Evolutionary conservation across 2,329 filamentous ascomycete genomes (phyloP).

Genomic region (Westerdykella ornata): DNA sequence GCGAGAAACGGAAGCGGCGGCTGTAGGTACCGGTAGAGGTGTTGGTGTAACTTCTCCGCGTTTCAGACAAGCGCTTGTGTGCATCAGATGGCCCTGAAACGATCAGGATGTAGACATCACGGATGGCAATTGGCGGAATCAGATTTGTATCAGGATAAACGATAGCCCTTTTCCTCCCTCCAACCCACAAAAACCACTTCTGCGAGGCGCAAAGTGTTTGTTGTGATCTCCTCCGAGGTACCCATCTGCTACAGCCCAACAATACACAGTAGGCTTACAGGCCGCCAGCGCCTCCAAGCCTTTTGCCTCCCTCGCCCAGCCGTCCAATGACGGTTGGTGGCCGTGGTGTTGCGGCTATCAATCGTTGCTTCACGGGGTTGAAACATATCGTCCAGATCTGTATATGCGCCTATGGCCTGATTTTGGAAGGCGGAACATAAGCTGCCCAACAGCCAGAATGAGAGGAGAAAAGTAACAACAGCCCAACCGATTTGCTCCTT

Average conservation of each 20-base stretch:
- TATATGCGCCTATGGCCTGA: neutral
- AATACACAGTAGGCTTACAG: too few relatives aligned
- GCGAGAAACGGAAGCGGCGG: neutral
- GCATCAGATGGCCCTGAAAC: slow-evolving; percentile 25
- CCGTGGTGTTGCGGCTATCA: slow-evolving; percentile 12
- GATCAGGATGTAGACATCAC: slow-evolving; percentile 3
- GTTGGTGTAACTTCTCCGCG: slow-evolving; percentile 17
- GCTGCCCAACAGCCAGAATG: too few relatives aligned
- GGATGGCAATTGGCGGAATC: too few relatives aligned
- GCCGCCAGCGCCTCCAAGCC: slow-evolving; percentile 5
- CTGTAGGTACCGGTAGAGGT: slow-evolving; percentile 15
- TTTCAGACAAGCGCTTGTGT: slow-evolving; percentile 24
- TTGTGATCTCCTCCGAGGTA: too few relatives aligned
- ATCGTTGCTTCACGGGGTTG: slow-evolving; percentile 5
- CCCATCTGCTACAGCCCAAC: too few relatives aligned
- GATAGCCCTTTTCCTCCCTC: too few relatives aligned
- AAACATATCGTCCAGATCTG: slow-evolving; percentile 9
- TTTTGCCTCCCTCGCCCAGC: slow-evolving; percentile 11
- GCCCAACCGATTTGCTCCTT: too few relatives aligned
- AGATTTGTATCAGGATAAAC: too few relatives aligned
- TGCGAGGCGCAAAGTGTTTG: too few relatives aligned
- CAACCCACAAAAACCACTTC: too few relatives aligned
- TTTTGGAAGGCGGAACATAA: too few relatives aligned
- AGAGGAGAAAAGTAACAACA: too few relatives aligned
- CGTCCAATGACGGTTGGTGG: slow-evolving; percentile 1